Percentiles rank a stretch among this genome's conserved stretches.
These are phyloP conservation scores for Parathielavia hyrcaniae DNA, from an alignment of 495 filamentous ascomycete species.

Conservation along the genomic window DNA sequence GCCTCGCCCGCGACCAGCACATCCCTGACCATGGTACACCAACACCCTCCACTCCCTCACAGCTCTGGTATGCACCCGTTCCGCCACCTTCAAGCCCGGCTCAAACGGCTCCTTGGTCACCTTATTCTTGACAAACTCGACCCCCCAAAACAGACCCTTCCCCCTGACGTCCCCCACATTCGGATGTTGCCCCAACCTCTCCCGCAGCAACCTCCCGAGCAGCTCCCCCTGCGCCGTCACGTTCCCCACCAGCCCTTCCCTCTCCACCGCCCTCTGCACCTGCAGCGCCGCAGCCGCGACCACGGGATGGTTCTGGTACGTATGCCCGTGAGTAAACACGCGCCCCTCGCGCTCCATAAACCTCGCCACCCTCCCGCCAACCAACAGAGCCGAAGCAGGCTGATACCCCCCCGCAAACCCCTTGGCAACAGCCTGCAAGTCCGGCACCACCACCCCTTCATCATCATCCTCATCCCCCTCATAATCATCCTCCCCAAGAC, in stretches of 20 bases:
- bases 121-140: constrained; percentile 52
- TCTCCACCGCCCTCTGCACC: constrained; percentile 49
- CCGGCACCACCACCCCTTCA: constrained; percentile 49
- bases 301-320: constrained; percentile 55
- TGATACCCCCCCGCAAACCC: constrained; percentile 53
- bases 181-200: constrained; percentile 40
- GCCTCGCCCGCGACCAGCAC: constrained; percentile 55
- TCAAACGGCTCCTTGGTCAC: constrained; percentile 47
- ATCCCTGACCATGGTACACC: constrained; percentile 62
- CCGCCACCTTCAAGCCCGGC: constrained; percentile 33
- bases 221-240: constrained; percentile 43
- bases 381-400: constrained; percentile 24
- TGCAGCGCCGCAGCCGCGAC: constrained; percentile 50
- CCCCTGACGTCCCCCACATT: constrained; percentile 60
- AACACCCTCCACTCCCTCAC: constrained; percentile 51
- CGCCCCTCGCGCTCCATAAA: constrained; percentile 56
- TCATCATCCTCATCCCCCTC: constrained; percentile 40
- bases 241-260: constrained; percentile 47
- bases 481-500: constrained; percentile 41
- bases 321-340: constrained; percentile 50
- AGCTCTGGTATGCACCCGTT: constrained; percentile 47
- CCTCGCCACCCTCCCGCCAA: constrained; percentile 12
- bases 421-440: constrained; percentile 62
- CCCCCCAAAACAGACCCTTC: constrained; percentile 55
- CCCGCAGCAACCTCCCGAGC: constrained; percentile 41